Base-by-base conservation (phyloP, 2,329 filamentous ascomycete genomes). In the Colletotrichum sp. region DNA sequence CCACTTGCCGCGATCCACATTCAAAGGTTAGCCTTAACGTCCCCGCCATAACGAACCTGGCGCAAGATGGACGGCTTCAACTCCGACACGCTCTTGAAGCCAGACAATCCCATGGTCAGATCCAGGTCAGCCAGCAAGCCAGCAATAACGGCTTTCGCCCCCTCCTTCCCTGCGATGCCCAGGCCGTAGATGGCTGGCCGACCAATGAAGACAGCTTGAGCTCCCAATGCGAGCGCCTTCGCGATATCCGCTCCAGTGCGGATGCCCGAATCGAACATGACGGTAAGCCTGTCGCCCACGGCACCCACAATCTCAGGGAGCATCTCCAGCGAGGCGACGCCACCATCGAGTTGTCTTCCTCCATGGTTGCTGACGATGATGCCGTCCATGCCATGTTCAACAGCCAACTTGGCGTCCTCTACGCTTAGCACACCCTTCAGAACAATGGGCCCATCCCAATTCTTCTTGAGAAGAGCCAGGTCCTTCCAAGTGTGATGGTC, bases 311-410 rank as follows among this genome's bases (percentile, higher is more conserved):
- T 87, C 79, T 91, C 88, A 79, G 90, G 57, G 85, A 92, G 86
- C 76, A 91, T 84, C 89, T 92, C 90, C 1, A 92, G 81, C 3
- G 91, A 82, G 0, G 88, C 86, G 22, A 91, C 82, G 34, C 91
- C 85, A 0, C 88, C 86, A 68, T 86, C 84, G 9, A 85, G 76
- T 77, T 82, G 84, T 52, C 92, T 82, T 1, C 91, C 91, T 4
- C 90, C 92, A 81, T 93, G 91, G 76, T 93, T 93, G 34, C 86
- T 89, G 8, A 93, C 89, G 3, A 93, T 87, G 73, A 93, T 91
- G 0, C 90, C 91, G 78, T 92, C 89, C 18, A 89, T 86, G 0
- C 90, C 90, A 48, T 88, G 77, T 73, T 92, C 87, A 4, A 90
- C 88, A 10, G 88, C 88, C 75, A 85, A 88, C 71, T 59, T 78